These are phyloP conservation scores for Zoysia matrella DNA, from an alignment of 202 grass and related monocot genomes.

Conservation along the genomic window DNA sequence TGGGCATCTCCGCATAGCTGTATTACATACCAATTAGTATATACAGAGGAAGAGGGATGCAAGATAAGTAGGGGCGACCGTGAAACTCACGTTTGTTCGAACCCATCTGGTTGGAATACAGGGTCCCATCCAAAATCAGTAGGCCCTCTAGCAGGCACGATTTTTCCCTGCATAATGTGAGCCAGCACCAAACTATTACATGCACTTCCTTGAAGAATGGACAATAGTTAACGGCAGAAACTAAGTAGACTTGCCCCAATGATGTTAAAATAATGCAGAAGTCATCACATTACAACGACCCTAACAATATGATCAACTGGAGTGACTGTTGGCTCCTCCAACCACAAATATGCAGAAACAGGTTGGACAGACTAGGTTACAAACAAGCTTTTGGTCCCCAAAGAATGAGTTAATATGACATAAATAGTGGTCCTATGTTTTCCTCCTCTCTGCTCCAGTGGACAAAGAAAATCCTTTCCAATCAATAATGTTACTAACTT, in stretches of 20 bases:
- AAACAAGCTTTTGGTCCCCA: too few species aligned
- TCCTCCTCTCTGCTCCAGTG: neutral
- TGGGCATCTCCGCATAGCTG: slow-evolving; percentile 95
- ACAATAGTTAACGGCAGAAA: neutral
- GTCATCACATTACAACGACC: slow-evolving; percentile 6
- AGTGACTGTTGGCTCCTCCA: slow-evolving; percentile 1
- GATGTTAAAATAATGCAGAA: neutral
- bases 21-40: slow-evolving; percentile 30
- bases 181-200: slow-evolving; percentile 21
- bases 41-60: neutral
- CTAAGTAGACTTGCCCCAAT: neutral
- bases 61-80: neutral
- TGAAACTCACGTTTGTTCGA: slow-evolving; percentile 76
- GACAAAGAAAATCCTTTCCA: neutral
- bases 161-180: slow-evolving; percentile 64
- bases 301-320: neutral
- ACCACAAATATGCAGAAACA: neutral
- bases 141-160: slow-evolving; percentile 83
- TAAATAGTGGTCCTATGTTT: neutral
- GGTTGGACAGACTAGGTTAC: neutral
- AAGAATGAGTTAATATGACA: neutral
- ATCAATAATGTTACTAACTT: neutral
- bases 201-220: neutral
- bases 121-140: slow-evolving; percentile 98
- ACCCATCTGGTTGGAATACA: slow-evolving; percentile 91